These are phyloP conservation scores for Yamadazyma taylorii DNA, from an alignment of 1,139 yeast species.

Conservation along the genomic window DNA sequence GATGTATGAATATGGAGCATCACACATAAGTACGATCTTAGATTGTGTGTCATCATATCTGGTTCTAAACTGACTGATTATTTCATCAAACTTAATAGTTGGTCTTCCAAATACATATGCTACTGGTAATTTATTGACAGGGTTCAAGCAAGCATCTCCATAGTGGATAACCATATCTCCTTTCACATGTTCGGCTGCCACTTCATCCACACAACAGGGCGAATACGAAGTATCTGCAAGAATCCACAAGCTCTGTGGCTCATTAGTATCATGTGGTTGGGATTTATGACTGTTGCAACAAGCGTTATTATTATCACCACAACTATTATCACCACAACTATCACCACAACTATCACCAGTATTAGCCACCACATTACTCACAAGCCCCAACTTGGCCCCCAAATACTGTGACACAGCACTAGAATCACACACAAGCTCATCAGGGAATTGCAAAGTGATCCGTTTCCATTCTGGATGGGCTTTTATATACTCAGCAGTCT, in stretches of 20 bases:
- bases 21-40: constrained; percentile 63
- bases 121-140: constrained; percentile 69
- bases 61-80: constrained; percentile 36
- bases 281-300: background rate
- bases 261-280: background rate
- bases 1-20: constrained; percentile 56
- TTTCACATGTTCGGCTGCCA: constrained; percentile 89
- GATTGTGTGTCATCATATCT: constrained; percentile 29
- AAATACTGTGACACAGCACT: constrained; percentile 60
- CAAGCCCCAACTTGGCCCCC: constrained; percentile 18
- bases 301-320: background rate
- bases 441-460: constrained; percentile 91
- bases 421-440: constrained; percentile 72
- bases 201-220: constrained; percentile 94
- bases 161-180: constrained; percentile 89
- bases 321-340: background rate
- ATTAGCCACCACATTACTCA: background rate
- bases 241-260: constrained; percentile 45
- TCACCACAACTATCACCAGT: background rate
- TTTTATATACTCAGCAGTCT: constrained; percentile 38
- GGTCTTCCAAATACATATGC: constrained; percentile 79
- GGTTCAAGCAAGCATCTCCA: constrained; percentile 92
- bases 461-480: constrained; percentile 35
- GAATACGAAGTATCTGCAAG: constrained; percentile 96
- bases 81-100: constrained; percentile 33